Percentiles rank a stretch among this genome's conserved stretches.
Conservation (phyloP, 2,329 filamentous ascomycete genomes). For the Aureobasidium sp. region DNA sequence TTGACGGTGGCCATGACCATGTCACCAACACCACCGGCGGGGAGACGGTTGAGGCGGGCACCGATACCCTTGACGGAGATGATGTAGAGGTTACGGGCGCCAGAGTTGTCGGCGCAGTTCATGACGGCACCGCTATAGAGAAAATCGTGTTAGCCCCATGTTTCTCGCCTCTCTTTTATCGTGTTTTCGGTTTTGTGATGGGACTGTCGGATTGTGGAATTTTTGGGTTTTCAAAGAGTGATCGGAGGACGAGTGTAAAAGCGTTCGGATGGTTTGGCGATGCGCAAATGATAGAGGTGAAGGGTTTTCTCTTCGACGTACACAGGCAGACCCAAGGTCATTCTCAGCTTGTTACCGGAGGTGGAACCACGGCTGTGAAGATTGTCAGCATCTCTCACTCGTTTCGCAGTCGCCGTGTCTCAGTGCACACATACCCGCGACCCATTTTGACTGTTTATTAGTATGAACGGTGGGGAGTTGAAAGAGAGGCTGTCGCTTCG, state of each 20-base stretch:
- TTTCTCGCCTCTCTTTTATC: background rate
- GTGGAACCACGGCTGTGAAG: conserved; percentile 64
- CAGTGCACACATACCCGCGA: conserved; percentile 31
- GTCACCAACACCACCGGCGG: conserved; percentile 95
- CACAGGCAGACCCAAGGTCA: conserved; percentile 99
- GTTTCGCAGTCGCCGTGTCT: conserved; percentile 19
- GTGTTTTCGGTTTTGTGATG: conserved; percentile 2
- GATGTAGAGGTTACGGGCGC: conserved; percentile 97
- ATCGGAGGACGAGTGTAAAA: conserved; percentile 5
- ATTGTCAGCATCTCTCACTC: conserved; percentile 13
- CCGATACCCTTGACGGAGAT: conserved; percentile 99
- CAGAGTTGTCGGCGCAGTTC: conserved; percentile 99
- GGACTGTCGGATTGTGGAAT: background rate
- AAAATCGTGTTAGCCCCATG: conserved; percentile 16
- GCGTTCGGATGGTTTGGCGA: conserved; percentile 5
- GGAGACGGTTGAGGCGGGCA: conserved; percentile 94
- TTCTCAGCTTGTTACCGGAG: conserved; percentile 99
- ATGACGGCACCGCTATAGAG: conserved; percentile 84
- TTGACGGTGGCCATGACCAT: conserved; percentile 99
- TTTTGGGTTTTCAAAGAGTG: background rate
- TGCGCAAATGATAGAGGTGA: conserved; percentile 9
- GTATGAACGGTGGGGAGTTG: conserved; percentile 17
- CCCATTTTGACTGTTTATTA: conserved; percentile 33
- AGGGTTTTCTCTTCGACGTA: conserved; percentile 51
- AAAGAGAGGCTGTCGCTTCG: conserved; percentile 18